Evolutionary conservation across 345 rosid genomes (phyloP).

Genomic region (Gossypium arboreum): DNA sequence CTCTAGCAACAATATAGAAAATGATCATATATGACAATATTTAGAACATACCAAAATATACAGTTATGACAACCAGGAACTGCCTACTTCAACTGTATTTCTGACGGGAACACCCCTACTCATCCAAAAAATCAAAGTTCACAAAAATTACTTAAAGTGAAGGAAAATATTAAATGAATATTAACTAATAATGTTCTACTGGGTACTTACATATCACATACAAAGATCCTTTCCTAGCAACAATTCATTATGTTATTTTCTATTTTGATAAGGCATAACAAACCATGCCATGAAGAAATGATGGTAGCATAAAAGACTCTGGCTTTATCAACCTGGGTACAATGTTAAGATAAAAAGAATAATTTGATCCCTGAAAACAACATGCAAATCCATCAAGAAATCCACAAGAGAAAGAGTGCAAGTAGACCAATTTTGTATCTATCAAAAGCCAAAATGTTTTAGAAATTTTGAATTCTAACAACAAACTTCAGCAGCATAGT

Average conservation of each 20-base stretch:
- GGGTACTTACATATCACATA: neutral
- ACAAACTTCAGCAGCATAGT: neutral
- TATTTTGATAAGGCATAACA: no score
- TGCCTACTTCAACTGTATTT: conserved; percentile 20
- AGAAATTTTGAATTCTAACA: neutral
- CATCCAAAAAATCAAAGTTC: neutral
- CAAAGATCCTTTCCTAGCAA: neutral
- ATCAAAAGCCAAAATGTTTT: neutral
- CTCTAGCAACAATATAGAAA: no score
- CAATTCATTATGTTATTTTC: neutral
- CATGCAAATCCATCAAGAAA: neutral
- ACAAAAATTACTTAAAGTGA: neutral
- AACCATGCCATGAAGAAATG: no score
- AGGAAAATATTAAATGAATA: neutral
- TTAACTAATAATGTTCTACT: neutral
- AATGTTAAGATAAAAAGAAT: neutral
- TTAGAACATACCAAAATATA: conserved; percentile 42
- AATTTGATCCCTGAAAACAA: neutral
- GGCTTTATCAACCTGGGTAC: neutral
- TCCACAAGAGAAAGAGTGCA: neutral
- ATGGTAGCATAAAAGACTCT: neutral
- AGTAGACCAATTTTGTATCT: neutral
- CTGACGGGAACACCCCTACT: neutral
- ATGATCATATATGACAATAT: neutral
- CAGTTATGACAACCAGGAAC: conserved; percentile 25